These are phyloP conservation scores for Rhodotorula paludigena DNA, from an alignment of 768 basidiomycete genomes.

Conservation along the genomic window DNA sequence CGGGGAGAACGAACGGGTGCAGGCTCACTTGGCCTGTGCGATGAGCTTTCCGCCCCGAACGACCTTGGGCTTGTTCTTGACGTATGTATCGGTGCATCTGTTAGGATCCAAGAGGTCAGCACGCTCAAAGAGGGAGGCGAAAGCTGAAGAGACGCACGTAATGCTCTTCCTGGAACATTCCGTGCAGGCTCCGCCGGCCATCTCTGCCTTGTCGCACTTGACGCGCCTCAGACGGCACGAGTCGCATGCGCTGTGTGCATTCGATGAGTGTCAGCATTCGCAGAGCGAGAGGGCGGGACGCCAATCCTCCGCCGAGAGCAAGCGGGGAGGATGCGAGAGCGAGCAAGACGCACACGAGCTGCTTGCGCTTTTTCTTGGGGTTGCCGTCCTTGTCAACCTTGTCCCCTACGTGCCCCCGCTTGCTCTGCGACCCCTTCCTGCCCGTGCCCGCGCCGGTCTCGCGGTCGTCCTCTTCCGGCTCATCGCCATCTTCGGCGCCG, in stretches of 20 bases:
- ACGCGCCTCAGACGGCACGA: constrained; percentile 20
- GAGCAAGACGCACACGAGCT: constrained; percentile 9
- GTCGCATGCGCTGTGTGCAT: constrained; percentile 13
- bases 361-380: constrained; percentile 37
- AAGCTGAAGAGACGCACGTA: constrained; percentile 7
- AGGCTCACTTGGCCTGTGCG: constrained; percentile 23
- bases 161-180: constrained; percentile 33
- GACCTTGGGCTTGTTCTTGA: constrained; percentile 31
- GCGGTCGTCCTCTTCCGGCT: not conserved
- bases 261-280: too few species aligned
- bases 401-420: not conserved
- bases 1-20: not conserved
- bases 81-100: constrained; percentile 32
- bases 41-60: constrained; percentile 30
- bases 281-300: too few species aligned
- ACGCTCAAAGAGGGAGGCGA: too few species aligned
- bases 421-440: not conserved
- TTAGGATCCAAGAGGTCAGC: not conserved
- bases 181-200: constrained; percentile 12
- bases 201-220: constrained; percentile 25
- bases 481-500: too few species aligned
- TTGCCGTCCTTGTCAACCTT: constrained; percentile 25
- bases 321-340: too few species aligned
- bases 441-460: not conserved
- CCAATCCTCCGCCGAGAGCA: too few species aligned